Evolutionary conservation across 371 early-diverging fungal genomes (phyloP), one percentile per base, ranked within the genome.

Genomic region (Furculomyces boomerangus): DNA sequence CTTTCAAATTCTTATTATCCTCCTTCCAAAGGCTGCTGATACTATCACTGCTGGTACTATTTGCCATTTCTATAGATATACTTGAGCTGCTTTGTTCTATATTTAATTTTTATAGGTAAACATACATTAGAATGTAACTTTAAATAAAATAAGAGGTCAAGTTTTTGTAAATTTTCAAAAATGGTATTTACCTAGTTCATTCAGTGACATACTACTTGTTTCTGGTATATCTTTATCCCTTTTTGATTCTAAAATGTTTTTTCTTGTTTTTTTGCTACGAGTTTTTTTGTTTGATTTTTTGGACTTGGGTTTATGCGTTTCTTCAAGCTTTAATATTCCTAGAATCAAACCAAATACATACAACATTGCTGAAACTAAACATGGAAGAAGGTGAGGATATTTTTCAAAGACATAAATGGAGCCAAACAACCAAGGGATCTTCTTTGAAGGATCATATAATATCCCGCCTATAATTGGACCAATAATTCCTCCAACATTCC

Each of bases 371-470:
- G 83, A 77, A 13, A 83, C 74, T 8, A 82, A 64, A 59, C 90
- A 91, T 0, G 93, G 93, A 8, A 93, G 72, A 45, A 88, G 76
- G 57, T 90, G 90, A 2, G 90, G 92, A 54, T 78, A 84, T 3
- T 63, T 58, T 2, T 61, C 65, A 37, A 91, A 74, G 41, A 91
- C 71, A 28, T 62, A 57, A 40, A 71, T 74, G 29, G 72, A 54
- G 3, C 80, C 83, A 70, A 91, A 89, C 10, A 81, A 39, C 3
- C 40, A 50, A 0, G 90, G 89, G 50, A 72, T 83, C 30, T 72
- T 72, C 2, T 70, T 57, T 0, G 72, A 84, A 1, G 94, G 91
- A 44, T 88, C 69, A 0, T 83, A 71, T 10, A 93, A 74, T 30
- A 82, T 71, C 1, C 91, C 90, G 31, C 90, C 90, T 1, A 90